phyloP scores from a whole-genome alignment of 2,329 filamentous ascomycete species.

The Verticillium tricorpus region DNA sequence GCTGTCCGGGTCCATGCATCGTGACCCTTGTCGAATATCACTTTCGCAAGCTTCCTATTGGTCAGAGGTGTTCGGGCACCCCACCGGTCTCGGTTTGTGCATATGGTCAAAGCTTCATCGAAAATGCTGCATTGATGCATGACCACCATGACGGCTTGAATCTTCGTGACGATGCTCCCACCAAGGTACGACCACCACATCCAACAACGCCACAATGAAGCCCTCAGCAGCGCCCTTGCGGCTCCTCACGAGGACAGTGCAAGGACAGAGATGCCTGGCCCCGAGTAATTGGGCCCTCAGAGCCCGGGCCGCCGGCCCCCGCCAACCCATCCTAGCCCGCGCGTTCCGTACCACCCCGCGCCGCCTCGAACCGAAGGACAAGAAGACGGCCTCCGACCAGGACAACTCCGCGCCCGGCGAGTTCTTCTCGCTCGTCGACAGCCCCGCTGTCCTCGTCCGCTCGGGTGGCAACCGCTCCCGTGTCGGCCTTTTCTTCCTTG shows the following conservation, averaged over 20 bases:
- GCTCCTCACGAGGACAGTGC: background rate
- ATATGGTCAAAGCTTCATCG: background rate
- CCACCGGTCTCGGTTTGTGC: background rate
- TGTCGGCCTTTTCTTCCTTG: slow-evolving; percentile 78
- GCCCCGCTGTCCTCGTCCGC: slow-evolving; percentile 75
- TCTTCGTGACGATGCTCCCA: background rate
- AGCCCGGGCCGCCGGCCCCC: background rate
- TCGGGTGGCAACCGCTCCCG: slow-evolving; percentile 58
- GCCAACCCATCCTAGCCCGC: background rate
- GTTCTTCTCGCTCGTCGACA: slow-evolving; percentile 84
- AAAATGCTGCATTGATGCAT: background rate
- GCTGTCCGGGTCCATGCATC: background rate
- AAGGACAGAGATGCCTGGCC: background rate
- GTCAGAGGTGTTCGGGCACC: background rate
- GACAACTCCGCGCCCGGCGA: slow-evolving; percentile 62
- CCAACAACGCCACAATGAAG: slow-evolving; percentile 1
- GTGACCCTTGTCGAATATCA: background rate
- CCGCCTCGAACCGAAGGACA: slow-evolving; percentile 35
- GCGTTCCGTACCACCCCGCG: slow-evolving; percentile 11
- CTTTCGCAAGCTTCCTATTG: background rate
- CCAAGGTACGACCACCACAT: background rate
- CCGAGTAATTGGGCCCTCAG: background rate
- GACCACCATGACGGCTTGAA: background rate
- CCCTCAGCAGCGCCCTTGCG: background rate
- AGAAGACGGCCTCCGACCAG: background rate